phyloP scores from a whole-genome alignment of 768 basidiomycete species.

The Mycena rebaudengoi region DNA sequence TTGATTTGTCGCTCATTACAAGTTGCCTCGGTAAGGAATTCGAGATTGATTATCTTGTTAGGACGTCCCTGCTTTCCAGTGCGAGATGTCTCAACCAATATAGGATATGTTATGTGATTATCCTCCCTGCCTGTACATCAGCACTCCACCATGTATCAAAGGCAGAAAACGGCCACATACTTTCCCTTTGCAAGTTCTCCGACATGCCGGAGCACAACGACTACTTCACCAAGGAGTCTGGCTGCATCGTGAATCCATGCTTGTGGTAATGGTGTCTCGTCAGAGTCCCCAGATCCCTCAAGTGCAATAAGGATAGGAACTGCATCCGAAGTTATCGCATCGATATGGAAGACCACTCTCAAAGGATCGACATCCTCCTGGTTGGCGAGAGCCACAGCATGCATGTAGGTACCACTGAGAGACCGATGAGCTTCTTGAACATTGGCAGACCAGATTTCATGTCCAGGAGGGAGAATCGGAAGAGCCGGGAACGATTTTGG shows the following conservation, averaged over 20 bases:
- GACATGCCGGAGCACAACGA: not conserved
- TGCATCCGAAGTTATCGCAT: not conserved
- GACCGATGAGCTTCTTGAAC: not conserved
- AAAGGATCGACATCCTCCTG: not conserved
- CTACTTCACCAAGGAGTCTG: not conserved
- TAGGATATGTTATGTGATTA: not conserved
- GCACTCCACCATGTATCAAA: too few relatives aligned
- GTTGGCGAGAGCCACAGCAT: not conserved
- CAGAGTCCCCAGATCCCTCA: not conserved
- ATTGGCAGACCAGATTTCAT: not conserved
- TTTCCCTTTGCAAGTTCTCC: not conserved
- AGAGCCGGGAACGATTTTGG: too few relatives aligned
- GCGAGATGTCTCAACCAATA: too few relatives aligned
- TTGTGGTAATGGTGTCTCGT: not conserved
- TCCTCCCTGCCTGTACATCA: constrained; percentile 7
- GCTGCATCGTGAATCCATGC: not conserved
- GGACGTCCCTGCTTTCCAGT: not conserved
- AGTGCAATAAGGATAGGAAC: not conserved
- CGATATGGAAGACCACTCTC: not conserved
- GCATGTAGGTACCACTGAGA: not conserved
- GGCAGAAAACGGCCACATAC: not conserved
- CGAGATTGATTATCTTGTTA: not conserved
- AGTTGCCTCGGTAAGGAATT: not conserved
- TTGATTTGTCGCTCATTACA: not conserved
- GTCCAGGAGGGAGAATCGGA: not conserved